Evolutionary conservation across 805 yeast species (phyloP).

Genomic region (Nakazawaea populi): DNA sequence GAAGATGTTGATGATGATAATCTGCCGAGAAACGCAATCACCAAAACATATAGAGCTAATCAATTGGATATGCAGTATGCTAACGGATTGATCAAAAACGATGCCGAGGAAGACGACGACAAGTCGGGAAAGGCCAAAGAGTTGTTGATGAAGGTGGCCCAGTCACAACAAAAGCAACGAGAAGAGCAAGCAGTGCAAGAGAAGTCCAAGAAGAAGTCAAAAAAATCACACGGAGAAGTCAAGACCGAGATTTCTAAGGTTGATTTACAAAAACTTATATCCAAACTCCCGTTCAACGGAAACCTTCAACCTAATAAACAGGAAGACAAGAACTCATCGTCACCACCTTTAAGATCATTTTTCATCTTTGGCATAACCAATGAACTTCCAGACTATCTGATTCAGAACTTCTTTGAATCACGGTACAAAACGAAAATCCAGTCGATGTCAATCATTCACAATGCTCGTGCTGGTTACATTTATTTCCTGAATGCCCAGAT

Average conservation of each 20-base stretch:
- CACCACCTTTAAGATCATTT: slow-evolving; percentile 39
- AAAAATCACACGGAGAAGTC: slow-evolving; percentile 4
- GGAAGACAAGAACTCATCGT: slow-evolving; percentile 18
- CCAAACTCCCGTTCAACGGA: slow-evolving; percentile 66
- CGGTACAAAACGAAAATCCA: slow-evolving; percentile 39
- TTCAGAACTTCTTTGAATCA: slow-evolving; percentile 42
- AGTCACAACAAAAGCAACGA: slow-evolving; percentile 5
- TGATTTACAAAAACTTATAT: slow-evolving; percentile 46
- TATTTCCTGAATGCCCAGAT: slow-evolving; percentile 40
- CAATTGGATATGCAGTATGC: slow-evolving; percentile 28
- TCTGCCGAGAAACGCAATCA: slow-evolving; percentile 45
- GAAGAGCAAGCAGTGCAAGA: slow-evolving; percentile 17
- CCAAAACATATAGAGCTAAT: slow-evolving; percentile 51
- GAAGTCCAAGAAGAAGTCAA: slow-evolving; percentile 33
- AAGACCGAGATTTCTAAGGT: slow-evolving; percentile 20
- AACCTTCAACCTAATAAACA: slow-evolving; percentile 31
- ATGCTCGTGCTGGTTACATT: slow-evolving; percentile 60
- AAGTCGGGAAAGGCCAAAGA: background rate
- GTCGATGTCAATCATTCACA: slow-evolving; percentile 45
- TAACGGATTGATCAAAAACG: slow-evolving; percentile 18
- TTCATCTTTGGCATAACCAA: slow-evolving; percentile 73
- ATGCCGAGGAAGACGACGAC: slow-evolving; percentile 17
- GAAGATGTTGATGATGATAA: slow-evolving; percentile 24
- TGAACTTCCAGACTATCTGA: slow-evolving; percentile 56
- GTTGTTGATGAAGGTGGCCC: slow-evolving; percentile 3